Base-by-base conservation (phyloP, 208 protist genomes). In the Tritrichomonas foetus region DNA sequence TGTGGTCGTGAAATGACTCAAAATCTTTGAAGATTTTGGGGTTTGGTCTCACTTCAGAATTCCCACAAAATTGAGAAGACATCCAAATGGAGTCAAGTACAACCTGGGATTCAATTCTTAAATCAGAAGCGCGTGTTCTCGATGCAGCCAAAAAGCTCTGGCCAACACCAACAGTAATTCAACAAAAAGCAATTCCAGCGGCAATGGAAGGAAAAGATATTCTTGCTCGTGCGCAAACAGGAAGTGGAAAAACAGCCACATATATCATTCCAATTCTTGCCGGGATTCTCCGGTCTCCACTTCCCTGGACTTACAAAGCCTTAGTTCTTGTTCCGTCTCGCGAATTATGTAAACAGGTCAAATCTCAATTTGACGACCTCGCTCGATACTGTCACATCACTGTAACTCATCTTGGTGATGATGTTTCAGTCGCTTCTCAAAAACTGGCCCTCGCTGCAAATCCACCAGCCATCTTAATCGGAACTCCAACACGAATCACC, bases 241-340 rank as follows among this genome's bases (percentile, higher is more conserved):
- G 99, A 57, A 99, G 99, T 14, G 99, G 99, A 93, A 99, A 99
- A 96, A 99, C 99, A 1, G 99, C 97, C 27, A 98, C 98, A 25
- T 99, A 99, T 95, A 95, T 99, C 5, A 99, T 99, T 94, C 99
- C 99, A 50, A 97, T 98, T 33, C 95, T 99, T 5, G 97, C 57
- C 0, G 78, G 78, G 13, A n/a, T 89, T 39, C 20, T 53, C 39
- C 33, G 55, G 11, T 69, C 50, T 1, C 89, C 89, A 47, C 20
- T 93, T 36, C 55, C 57, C 9, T 41, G 36, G 41, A 64, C 22
- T 64, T 89, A 53, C 47, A 89, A 89, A 39, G 92, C 92, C 8
- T 82, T 93, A 82, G 66, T 93, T 57, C 44, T 93, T 47, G 92
- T 93, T n/a, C 92, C 92, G 39, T 69, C 92, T 16, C 92, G 92